Evolutionary conservation across 768 basidiomycete species (phyloP).

Genomic region (Pholiota molesta): DNA sequence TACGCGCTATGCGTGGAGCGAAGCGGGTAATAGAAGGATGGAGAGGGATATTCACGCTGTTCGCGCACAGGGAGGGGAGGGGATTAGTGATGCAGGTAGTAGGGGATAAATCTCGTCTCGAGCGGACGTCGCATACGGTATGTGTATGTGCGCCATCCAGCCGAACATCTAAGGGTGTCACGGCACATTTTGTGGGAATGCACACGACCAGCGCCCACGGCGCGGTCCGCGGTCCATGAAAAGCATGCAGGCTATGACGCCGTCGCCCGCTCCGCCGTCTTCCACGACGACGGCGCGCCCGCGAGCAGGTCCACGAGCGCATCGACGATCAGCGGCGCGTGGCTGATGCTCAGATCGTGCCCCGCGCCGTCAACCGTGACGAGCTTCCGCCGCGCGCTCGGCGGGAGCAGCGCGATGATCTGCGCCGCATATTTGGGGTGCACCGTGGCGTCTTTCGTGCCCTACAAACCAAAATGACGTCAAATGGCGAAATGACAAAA

Average conservation of each 20-base stretch:
- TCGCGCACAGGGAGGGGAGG: too few relatives aligned
- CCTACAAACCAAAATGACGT: slow-evolving; percentile 34
- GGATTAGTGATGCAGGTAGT: too few relatives aligned
- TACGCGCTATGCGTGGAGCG: too few relatives aligned
- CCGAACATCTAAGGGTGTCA: too few relatives aligned
- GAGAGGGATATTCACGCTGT: too few relatives aligned
- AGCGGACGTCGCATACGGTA: too few relatives aligned
- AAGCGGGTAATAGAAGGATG: too few relatives aligned
- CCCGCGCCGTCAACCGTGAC: slow-evolving; percentile 53
- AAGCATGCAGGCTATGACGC: background rate
- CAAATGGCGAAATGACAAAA: background rate
- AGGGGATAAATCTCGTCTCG: too few relatives aligned
- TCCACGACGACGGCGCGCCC: slow-evolving; percentile 1
- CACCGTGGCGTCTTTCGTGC: slow-evolving; percentile 62
- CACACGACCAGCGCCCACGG: too few relatives aligned
- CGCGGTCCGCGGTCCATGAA: too few relatives aligned
- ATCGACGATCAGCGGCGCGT: slow-evolving; percentile 36
- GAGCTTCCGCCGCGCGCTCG: slow-evolving; percentile 39
- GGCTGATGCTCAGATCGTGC: slow-evolving; percentile 55
- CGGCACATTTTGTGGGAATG: too few relatives aligned
- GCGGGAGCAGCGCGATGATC: slow-evolving; percentile 48
- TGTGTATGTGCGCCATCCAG: too few relatives aligned
- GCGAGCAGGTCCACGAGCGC: slow-evolving; percentile 37
- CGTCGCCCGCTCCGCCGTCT: background rate
- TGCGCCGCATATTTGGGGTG: slow-evolving; percentile 52